A percentile compares a stretch with the other conserved stretches of the same genome.
Conservation (phyloP, 2,329 filamentous ascomycete genomes). For the Cadophora luteo-olivacea region DNA sequence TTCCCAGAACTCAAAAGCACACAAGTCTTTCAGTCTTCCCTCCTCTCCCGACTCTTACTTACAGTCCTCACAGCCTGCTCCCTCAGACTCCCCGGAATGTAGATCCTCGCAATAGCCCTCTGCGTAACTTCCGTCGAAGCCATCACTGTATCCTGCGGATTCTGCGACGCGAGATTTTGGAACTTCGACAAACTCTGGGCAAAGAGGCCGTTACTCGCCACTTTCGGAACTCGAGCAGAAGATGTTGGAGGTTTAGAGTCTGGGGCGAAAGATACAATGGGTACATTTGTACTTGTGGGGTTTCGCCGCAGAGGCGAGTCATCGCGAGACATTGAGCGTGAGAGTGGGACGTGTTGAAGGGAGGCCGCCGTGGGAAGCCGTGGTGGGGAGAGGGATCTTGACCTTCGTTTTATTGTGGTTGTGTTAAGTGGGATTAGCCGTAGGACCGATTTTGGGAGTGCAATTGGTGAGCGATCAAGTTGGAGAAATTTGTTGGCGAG, state of each 20-base stretch:
- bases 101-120: constrained; percentile 30
- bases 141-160: constrained; percentile 3
- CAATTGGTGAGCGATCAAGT: background rate
- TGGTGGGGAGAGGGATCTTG: constrained; percentile 15
- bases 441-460: constrained; percentile 22
- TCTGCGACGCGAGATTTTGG: constrained; percentile 25
- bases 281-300: background rate
- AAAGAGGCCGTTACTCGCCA: constrained; percentile 23
- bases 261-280: background rate
- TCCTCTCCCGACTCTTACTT: constrained; percentile 27
- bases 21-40: background rate
- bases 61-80: constrained; percentile 33
- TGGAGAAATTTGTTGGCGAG: background rate
- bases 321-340: constrained; percentile 1
- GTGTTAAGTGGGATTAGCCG: constrained; percentile 21
- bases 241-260: background rate
- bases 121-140: constrained; percentile 28
- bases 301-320: constrained; percentile 22
- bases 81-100: constrained; percentile 32
- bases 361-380: background rate
- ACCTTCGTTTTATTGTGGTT: constrained; percentile 7
- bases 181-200: constrained; percentile 25
- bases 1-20: background rate
- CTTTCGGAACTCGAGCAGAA: constrained; percentile 1
- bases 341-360: background rate